Evolutionary conservation across 208 protist genomes (phyloP).

Genomic region (Angomonas deanei): DNA sequence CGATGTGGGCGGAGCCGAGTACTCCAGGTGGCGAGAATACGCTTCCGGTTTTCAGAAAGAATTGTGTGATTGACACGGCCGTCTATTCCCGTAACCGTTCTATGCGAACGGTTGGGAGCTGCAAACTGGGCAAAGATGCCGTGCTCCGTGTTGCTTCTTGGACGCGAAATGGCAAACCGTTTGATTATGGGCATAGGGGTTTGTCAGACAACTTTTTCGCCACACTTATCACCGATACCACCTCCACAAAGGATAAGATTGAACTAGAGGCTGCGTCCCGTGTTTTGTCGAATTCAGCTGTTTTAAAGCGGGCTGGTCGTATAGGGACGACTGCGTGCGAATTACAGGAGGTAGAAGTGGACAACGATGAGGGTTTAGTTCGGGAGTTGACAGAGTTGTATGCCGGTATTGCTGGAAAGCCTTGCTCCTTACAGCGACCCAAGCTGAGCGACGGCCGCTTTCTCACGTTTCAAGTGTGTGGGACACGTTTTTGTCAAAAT

Average conservation of each 20-base stretch:
- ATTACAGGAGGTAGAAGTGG: neutral
- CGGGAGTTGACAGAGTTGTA: neutral
- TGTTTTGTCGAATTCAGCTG: too few relatives aligned
- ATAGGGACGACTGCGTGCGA: too few relatives aligned
- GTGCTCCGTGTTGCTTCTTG: slow-evolving; percentile 20
- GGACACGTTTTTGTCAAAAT: slow-evolving; percentile 69
- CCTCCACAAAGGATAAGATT: too few relatives aligned
- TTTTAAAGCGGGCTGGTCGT: too few relatives aligned
- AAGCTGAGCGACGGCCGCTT: slow-evolving; percentile 12
- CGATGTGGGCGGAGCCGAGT: slow-evolving; percentile 1
- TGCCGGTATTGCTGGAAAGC: neutral
- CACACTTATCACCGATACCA: neutral
- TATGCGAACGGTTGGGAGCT: slow-evolving; percentile 74
- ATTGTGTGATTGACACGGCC: slow-evolving; percentile 68
- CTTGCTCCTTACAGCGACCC: neutral
- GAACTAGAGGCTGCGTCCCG: too few relatives aligned
- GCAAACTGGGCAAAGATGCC: slow-evolving; percentile 60
- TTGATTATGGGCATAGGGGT: too few relatives aligned
- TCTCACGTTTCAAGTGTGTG: slow-evolving; percentile 34
- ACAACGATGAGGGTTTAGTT: neutral
- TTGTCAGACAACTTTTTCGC: neutral
- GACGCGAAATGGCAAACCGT: slow-evolving; percentile 1
- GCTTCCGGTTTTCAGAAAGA: neutral
- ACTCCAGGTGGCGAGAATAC: too few relatives aligned
- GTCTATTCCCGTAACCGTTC: slow-evolving; percentile 82